Evolutionary conservation across 2,329 filamentous ascomycete species (phyloP), one percentile per base, ranked within the genome.

Genomic region (Ambrosiella xylebori): DNA sequence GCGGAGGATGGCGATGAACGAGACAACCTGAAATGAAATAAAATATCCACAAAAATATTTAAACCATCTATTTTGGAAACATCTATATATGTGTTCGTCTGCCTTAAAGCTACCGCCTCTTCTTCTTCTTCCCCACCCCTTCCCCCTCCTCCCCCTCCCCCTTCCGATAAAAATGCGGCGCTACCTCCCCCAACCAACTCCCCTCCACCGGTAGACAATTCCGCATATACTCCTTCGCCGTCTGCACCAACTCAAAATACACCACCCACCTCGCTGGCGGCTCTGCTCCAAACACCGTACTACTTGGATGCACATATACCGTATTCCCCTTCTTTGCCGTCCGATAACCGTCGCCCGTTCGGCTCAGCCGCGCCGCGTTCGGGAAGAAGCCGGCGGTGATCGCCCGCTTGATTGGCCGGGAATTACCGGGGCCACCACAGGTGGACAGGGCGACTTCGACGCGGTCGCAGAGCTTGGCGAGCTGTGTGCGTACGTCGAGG

Each of bases 141-240:
- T 88, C 88, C 64, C 95, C 67, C 15, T 77, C 82, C 66, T 96
- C 91, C 45, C 96, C 69, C 66, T 96, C 89, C 71, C 88, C 85
- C 73, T 86, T 85, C 72, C 95, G 96, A 69, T 96, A 88, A 67
- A 89, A 95, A 72, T 97, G 93, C 62, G 91, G 91, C 61, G 93
- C 93, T 61, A 93, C 81, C 70, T 97, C 91, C 6, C 82, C 79
- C 64, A 98, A 68, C 90, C 90, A 96, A 66, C 82, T 81, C 0
- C 86, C 76, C 66, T 94, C 83, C 56, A 97, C 79, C 0, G 89
- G 89, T 76, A 95, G 84, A 60, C 86, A 86, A 65, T 81, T 87
- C 27, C 91, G 77, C 83, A 95, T 94, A 69, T 91, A 98, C 74
- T 96, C 91, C 73, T 94, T 94, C 36, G 79, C 85, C 41, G 87